Evolutionary conservation across 352 stramenopile genomes (phyloP).

Genomic region (Halophytophthora batemanensis): DNA sequence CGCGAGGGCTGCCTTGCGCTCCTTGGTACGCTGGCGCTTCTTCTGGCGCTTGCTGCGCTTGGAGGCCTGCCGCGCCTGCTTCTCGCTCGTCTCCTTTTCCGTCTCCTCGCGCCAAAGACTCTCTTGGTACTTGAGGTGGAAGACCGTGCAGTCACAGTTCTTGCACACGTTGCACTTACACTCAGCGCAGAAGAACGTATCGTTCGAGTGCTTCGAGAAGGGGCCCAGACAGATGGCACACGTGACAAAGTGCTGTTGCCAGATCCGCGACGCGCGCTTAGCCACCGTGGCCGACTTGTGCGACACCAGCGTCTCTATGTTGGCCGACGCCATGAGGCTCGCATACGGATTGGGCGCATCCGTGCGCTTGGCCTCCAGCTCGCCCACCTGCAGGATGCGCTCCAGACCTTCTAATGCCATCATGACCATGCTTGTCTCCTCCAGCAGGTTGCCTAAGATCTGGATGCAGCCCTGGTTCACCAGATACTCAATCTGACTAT

Average conservation of each 20-base stretch:
- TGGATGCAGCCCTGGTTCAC: constrained; percentile 87
- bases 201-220: constrained; percentile 94
- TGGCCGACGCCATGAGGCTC: constrained; percentile 85
- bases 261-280: constrained; percentile 96
- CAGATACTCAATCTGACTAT: constrained; percentile 92
- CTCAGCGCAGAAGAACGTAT: constrained; percentile 96
- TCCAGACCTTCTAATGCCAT: constrained; percentile 98
- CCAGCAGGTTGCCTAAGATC: constrained; percentile 90
- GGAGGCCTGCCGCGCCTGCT: constrained; percentile 85
- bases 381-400: constrained; percentile 95
- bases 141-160: constrained; percentile 96
- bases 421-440: constrained; percentile 98
- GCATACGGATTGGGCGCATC: constrained; percentile 88
- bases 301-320: constrained; percentile 92
- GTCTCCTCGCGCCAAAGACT: constrained; percentile 94
- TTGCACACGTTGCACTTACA: constrained; percentile 98
- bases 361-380: constrained; percentile 82
- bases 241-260: constrained; percentile 97
- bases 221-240: constrained; percentile 95
- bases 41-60: constrained; percentile 86
- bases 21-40: constrained; percentile 80
- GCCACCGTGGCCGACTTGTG: constrained; percentile 94
- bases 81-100: constrained; percentile 89
- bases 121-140: constrained; percentile 97
- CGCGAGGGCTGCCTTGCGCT: constrained; percentile 69